Evolutionary conservation across 1,139 yeast genomes (phyloP).

Genomic region (Yamadazyma oceani): DNA sequence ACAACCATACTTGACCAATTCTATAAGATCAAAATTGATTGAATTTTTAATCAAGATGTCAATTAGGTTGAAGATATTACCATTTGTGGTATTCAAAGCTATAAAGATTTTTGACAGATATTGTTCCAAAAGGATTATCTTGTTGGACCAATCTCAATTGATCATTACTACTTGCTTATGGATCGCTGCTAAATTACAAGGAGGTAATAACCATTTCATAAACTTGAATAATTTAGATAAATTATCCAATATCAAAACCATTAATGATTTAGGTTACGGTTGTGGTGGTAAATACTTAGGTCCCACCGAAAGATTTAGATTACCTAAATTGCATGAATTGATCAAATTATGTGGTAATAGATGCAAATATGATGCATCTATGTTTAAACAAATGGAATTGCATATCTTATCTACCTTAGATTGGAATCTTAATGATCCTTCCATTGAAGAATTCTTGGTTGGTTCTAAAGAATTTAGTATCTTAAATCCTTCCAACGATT

Average conservation of each 20-base stretch:
- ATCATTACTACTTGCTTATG: slow-evolving; percentile 67
- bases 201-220: slow-evolving; percentile 70
- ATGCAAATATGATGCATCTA: slow-evolving; percentile 57
- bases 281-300: slow-evolving; percentile 61
- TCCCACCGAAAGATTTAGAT: slow-evolving; percentile 65
- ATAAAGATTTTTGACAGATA: slow-evolving; percentile 64
- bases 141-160: slow-evolving; percentile 61
- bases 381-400: slow-evolving; percentile 57
- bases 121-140: slow-evolving; percentile 62
- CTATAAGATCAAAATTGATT: slow-evolving; percentile 49
- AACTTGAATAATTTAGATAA: slow-evolving; percentile 41
- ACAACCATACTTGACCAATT: slow-evolving; percentile 62
- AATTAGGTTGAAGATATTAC: slow-evolving; percentile 57
- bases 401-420: slow-evolving; percentile 59
- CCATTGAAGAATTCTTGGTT: slow-evolving; percentile 51
- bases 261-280: slow-evolving; percentile 46
- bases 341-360: slow-evolving; percentile 61
- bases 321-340: slow-evolving; percentile 62
- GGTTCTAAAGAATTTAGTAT: slow-evolving; percentile 34
- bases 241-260: slow-evolving; percentile 31
- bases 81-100: slow-evolving; percentile 59
- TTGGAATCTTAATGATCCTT: slow-evolving; percentile 62
- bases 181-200: slow-evolving; percentile 64
- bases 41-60: slow-evolving; percentile 61
- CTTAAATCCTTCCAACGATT: slow-evolving; percentile 24